These are phyloP conservation scores for Fusarium devonianum DNA, from an alignment of 2,329 filamentous ascomycete species.

Conservation along the genomic window DNA sequence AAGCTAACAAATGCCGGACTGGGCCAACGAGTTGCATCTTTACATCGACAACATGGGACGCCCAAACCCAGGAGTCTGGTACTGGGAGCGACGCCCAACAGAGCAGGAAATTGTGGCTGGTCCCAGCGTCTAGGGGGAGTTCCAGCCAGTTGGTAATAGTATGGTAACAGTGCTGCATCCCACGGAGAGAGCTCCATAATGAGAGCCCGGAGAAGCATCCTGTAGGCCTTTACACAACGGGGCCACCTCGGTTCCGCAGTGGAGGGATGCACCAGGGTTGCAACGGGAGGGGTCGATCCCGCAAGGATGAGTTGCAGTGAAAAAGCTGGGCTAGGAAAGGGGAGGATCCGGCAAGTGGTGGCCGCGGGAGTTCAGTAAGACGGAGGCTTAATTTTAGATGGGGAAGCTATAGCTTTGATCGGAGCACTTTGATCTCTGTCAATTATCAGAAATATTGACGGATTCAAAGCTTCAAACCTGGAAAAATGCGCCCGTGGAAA, in stretches of 20 bases:
- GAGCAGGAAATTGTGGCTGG: background rate
- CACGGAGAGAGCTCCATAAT: conserved; percentile 4
- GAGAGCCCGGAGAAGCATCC: background rate
- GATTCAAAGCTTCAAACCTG: too few relatives aligned
- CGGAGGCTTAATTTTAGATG: too few relatives aligned
- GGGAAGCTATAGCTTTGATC: too few relatives aligned
- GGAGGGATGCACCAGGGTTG: conserved; percentile 1
- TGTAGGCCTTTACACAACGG: background rate
- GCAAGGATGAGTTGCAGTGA: conserved; percentile 3
- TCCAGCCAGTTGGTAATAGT: background rate
- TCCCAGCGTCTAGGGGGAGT: background rate
- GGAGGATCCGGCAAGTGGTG: background rate
- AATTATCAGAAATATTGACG: too few relatives aligned
- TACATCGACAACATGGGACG: too few relatives aligned
- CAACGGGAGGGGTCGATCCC: conserved; percentile 1
- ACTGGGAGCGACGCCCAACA: background rate
- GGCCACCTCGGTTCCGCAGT: conserved; percentile 21
- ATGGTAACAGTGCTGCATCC: background rate
- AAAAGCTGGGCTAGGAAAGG: background rate
- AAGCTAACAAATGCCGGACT: background rate
- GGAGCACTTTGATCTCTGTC: too few relatives aligned
- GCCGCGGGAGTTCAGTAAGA: too few relatives aligned
- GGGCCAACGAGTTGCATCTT: background rate
- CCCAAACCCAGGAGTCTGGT: background rate
- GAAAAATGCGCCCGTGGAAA: too few relatives aligned